Conservation (phyloP, 2,329 filamentous ascomycete genomes). For the Akanthomyces uredinophilus region DNA sequence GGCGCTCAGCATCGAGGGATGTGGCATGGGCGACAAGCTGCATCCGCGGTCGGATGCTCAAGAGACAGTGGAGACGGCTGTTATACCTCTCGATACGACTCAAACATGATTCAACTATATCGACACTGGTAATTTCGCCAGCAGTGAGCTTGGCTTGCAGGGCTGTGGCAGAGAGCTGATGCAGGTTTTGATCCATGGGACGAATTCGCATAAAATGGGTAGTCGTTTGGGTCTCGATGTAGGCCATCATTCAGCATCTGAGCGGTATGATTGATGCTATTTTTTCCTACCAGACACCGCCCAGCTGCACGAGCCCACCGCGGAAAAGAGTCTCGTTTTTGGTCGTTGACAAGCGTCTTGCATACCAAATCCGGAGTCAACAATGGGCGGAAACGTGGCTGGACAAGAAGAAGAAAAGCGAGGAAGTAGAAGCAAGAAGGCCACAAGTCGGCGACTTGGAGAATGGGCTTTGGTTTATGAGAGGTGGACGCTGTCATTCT, state of each 20-base stretch:
- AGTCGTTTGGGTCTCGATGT: background rate
- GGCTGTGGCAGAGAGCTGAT: background rate
- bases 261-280: background rate
- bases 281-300: background rate
- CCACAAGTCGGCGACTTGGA: background rate
- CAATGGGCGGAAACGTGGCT: background rate
- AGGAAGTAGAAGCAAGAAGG: background rate
- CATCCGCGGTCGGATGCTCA: background rate
- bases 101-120: background rate
- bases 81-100: conserved; percentile 4
- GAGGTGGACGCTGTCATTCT: background rate
- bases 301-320: background rate
- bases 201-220: background rate
- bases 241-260: background rate
- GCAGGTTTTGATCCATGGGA: background rate
- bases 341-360: background rate
- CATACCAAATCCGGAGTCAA: background rate
- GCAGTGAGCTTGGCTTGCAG: conserved; percentile 1
- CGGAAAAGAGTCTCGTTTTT: background rate
- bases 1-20: conserved; percentile 9
- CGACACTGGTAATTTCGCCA: conserved; percentile 7
- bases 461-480: background rate
- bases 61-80: background rate
- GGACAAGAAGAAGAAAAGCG: background rate
- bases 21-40: conserved; percentile 8